Conservation (phyloP, 257 asterid genomes). For the Knoxia roxburghii region DNA sequence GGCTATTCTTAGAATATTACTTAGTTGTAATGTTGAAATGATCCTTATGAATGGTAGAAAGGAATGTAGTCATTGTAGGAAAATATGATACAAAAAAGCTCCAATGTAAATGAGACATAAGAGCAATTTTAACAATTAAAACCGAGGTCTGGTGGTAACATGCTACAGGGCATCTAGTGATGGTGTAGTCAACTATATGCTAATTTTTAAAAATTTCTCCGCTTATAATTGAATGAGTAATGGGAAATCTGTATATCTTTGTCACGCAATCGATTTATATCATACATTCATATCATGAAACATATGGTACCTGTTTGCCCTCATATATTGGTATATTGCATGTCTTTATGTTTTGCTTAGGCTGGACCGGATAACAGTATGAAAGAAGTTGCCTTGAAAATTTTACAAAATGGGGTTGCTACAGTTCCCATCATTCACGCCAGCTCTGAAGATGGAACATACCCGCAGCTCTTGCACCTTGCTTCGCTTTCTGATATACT, state of each 20-base stretch:
- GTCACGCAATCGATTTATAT: neutral
- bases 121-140: neutral
- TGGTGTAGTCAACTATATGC: neutral
- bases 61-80: neutral
- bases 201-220: neutral
- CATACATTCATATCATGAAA: neutral
- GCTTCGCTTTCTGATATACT: slow-evolving; percentile 85
- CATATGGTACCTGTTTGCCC: neutral
- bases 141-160: neutral
- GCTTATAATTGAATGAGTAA: neutral
- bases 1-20: neutral
- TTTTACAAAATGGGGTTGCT: slow-evolving; percentile 68
- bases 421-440: slow-evolving; percentile 78
- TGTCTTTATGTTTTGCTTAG: slow-evolving; percentile 32
- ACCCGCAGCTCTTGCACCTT: slow-evolving; percentile 69
- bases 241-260: neutral
- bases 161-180: neutral
- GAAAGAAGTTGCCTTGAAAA: slow-evolving; percentile 74
- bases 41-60: neutral
- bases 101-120: neutral
- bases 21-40: neutral
- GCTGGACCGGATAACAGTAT: slow-evolving; percentile 87
- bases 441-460: slow-evolving; percentile 53
- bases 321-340: slow-evolving; percentile 1
- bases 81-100: neutral